These are phyloP conservation scores for Fusarium virguliforme DNA, from an alignment of 2,329 filamentous ascomycete genomes.

Conservation along the genomic window DNA sequence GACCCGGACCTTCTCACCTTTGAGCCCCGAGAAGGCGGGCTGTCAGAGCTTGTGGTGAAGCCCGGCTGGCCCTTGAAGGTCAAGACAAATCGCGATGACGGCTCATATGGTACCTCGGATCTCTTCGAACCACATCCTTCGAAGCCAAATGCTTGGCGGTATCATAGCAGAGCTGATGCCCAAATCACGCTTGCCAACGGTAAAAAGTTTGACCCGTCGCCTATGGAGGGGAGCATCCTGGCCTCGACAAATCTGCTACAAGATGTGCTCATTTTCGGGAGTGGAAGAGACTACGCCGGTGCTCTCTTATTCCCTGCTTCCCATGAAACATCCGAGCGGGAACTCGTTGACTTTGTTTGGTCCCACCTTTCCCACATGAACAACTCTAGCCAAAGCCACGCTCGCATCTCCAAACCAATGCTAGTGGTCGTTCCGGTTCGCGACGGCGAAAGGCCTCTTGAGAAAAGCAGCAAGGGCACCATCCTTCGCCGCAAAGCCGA, in stretches of 20 bases:
- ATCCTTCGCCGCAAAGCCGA: slow-evolving; percentile 69
- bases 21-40: slow-evolving; percentile 59
- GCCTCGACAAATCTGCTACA: slow-evolving; percentile 61
- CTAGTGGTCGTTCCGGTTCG: slow-evolving; percentile 61
- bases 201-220: slow-evolving; percentile 78
- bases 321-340: slow-evolving; percentile 49
- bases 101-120: slow-evolving; percentile 75
- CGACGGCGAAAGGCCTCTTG: slow-evolving; percentile 53
- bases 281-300: slow-evolving; percentile 70
- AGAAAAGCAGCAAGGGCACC: slow-evolving; percentile 77
- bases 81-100: slow-evolving; percentile 71
- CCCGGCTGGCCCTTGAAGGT: slow-evolving; percentile 72
- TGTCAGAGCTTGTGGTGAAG: slow-evolving; percentile 71
- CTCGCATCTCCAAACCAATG: slow-evolving; percentile 66
- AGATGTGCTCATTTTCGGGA: slow-evolving; percentile 75
- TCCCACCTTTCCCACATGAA: slow-evolving; percentile 65
- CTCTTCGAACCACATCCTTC: slow-evolving; percentile 71
- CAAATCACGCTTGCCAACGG: slow-evolving; percentile 76
- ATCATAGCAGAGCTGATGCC: slow-evolving; percentile 74
- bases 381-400: slow-evolving; percentile 64
- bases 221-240: slow-evolving; percentile 70
- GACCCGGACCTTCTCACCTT: slow-evolving; percentile 60
- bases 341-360: slow-evolving; percentile 62
- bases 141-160: slow-evolving; percentile 72
- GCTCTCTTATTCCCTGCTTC: slow-evolving; percentile 67